phyloP scores from a whole-genome alignment of 805 yeast genomes.

The Yarrowia osloensis region DNA sequence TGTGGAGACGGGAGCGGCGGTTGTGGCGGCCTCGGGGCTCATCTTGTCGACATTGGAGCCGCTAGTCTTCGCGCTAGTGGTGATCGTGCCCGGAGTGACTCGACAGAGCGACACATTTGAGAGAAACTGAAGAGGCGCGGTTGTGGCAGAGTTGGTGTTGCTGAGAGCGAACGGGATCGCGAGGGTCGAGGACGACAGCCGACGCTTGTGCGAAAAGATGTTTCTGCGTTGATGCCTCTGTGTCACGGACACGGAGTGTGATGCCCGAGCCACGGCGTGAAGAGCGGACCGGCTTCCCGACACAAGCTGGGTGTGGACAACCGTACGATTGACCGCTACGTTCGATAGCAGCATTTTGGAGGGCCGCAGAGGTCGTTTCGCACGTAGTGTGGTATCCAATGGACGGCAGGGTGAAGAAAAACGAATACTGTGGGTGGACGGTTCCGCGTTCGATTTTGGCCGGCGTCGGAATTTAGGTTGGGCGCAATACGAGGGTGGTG shows the following conservation, averaged over 20 bases:
- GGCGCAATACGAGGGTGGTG: neutral
- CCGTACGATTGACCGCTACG: conserved; percentile 24
- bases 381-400: conserved; percentile 9
- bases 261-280: neutral
- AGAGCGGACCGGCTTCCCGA: conserved; percentile 17
- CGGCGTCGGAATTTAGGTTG: neutral
- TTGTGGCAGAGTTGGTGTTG: neutral
- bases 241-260: neutral
- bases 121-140: conserved; percentile 7
- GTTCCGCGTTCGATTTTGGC: conserved; percentile 9
- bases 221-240: neutral
- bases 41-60: neutral
- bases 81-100: conserved; percentile 4
- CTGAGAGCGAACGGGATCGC: conserved; percentile 21
- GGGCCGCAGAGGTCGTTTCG: conserved; percentile 17
- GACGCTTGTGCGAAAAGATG: conserved; percentile 11
- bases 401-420: conserved; percentile 21
- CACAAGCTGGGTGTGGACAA: conserved; percentile 6
- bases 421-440: neutral
- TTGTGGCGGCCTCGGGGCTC: neutral
- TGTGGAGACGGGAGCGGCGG: neutral
- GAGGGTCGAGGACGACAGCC: conserved; percentile 3
- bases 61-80: neutral
- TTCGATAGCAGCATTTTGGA: conserved; percentile 27
- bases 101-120: conserved; percentile 9